These are phyloP conservation scores for Lepidium africanum DNA, from an alignment of 345 rosid species.

Conservation along the genomic window DNA sequence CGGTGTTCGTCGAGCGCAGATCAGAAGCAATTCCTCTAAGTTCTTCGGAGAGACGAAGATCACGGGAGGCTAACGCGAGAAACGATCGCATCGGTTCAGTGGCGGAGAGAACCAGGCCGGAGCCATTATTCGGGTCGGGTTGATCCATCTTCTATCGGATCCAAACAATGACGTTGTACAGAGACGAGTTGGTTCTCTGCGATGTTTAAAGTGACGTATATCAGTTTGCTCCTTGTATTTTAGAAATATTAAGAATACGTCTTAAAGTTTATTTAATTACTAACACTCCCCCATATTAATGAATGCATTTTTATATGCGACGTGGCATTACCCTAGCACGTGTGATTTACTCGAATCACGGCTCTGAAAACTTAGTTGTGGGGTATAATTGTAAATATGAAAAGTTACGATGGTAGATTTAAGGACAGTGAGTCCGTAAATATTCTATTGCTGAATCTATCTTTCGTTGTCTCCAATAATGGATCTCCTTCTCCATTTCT, in stretches of 20 bases:
- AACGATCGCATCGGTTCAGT: conserved; percentile 21
- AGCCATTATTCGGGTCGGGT: conserved; percentile 16
- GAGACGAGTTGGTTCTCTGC: background rate
- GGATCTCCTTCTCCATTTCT: conserved; percentile 20
- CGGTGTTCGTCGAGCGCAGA: conserved; percentile 33
- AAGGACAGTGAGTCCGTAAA: background rate
- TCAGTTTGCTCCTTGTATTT: background rate
- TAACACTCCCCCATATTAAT: background rate
- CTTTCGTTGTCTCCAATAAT: conserved; percentile 21
- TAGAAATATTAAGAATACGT: background rate
- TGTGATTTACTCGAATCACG: conserved; percentile 6
- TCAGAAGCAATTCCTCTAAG: conserved; percentile 47
- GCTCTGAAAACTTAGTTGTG: background rate
- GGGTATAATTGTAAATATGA: conserved; percentile 10
- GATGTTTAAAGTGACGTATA: background rate
- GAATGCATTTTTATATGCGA: too few species aligned
- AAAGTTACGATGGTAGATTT: background rate
- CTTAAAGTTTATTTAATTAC: background rate
- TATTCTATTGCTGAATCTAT: background rate
- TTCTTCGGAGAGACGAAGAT: conserved; percentile 40
- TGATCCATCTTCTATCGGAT: conserved; percentile 17
- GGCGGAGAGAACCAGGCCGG: conserved; percentile 20
- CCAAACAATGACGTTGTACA: background rate
- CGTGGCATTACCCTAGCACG: background rate
- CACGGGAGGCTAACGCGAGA: conserved; percentile 28